Base-by-base conservation (phyloP, 106 monocot genomes). In the Dioscorea dumetorum region DNA sequence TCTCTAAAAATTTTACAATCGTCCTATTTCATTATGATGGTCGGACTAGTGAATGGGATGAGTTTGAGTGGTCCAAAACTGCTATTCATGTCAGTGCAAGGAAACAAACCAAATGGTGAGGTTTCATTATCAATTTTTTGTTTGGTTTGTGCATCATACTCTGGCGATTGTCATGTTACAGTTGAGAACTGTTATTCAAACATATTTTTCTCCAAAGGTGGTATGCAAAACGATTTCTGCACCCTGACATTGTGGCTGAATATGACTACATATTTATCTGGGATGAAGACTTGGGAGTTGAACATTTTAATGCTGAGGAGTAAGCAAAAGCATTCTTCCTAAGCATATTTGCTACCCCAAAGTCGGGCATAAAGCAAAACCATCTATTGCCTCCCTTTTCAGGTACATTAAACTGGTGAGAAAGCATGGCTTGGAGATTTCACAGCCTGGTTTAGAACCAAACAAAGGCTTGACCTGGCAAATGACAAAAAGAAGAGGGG, bases 71-170 rank as follows among this genome's bases (percentile, higher is more conserved):
- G 66, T 66, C 66, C 11, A 66, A 66, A 50, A 49, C 22, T 17
- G 66, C 66, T 2, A 66, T 66, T 66, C 66, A 66, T 50, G 22
- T 66, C 18, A 66, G 66, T 66, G 66, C 50, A 17, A 66, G 66
- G 66, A 66, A 66, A 15, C 66, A 66, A 50, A 66, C 66, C 66
- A 66, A 66, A 49, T 66, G 66, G 66, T 66, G 49, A 66, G 66
- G 22, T 23, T 22, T 54, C 54, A 18, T 13, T 18, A 12, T 54
- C 0, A n/a, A 13, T 54, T 54, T 54, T 18, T 54, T 54, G 2
- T 10, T 41, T 41, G 10, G 0, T 10, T 8, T 41, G 6, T 8
- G 10, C 10, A 41, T 54, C 2, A 0, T 18, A 8, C 2, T 16
- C 54, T 54, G 54, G 54, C 18, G 19, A 54, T 54, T 54, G 41